A percentile compares a stretch with the other conserved stretches of the same genome.
Evolutionary conservation across 192 early-diverging fungal genomes (phyloP).

Genomic region (Nowakowskiella sp.): DNA sequence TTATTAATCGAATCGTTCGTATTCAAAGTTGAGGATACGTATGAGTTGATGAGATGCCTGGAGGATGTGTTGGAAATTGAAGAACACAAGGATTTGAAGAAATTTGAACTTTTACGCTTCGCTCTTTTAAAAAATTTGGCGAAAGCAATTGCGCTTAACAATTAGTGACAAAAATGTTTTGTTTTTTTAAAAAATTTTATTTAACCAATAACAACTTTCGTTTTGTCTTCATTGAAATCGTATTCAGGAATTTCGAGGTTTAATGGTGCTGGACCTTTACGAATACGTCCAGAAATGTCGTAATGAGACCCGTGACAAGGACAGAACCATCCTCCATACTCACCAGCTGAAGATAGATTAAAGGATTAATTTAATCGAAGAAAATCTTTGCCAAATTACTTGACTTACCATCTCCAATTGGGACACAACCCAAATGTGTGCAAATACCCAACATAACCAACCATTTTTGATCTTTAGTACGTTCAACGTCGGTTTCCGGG

Average conservation of each 20-base stretch:
- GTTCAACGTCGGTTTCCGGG: slow-evolving; percentile 84
- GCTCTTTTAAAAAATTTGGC: no score
- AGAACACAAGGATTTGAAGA: no score
- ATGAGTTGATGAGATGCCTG: slow-evolving; percentile 57
- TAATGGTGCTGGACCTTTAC: slow-evolving; percentile 95
- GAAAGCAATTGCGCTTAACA: no score
- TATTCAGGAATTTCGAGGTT: slow-evolving; percentile 93
- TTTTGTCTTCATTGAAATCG: slow-evolving; percentile 60
- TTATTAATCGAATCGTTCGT: slow-evolving; percentile 49
- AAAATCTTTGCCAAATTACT: slow-evolving; percentile 2
- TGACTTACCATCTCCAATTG: slow-evolving; percentile 76
- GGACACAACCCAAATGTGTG: slow-evolving; percentile 92
- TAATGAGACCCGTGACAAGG: slow-evolving; percentile 99
- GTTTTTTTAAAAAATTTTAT: no score
- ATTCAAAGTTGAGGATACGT: slow-evolving; percentile 47
- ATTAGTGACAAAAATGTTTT: no score
- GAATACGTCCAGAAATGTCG: slow-evolving; percentile 95
- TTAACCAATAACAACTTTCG: slow-evolving; percentile 83
- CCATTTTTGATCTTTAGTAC: slow-evolving; percentile 89
- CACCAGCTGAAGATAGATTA: slow-evolving; percentile 59
- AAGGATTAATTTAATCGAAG: not conserved
- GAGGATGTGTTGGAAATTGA: slow-evolving; percentile 45
- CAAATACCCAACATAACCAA: slow-evolving; percentile 89
- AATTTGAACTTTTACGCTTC: no score
- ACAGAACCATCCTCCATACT: slow-evolving; percentile 99